phyloP scores from a whole-genome alignment of 805 yeast species.

The Wickerhamiella alocasiicola region DNA sequence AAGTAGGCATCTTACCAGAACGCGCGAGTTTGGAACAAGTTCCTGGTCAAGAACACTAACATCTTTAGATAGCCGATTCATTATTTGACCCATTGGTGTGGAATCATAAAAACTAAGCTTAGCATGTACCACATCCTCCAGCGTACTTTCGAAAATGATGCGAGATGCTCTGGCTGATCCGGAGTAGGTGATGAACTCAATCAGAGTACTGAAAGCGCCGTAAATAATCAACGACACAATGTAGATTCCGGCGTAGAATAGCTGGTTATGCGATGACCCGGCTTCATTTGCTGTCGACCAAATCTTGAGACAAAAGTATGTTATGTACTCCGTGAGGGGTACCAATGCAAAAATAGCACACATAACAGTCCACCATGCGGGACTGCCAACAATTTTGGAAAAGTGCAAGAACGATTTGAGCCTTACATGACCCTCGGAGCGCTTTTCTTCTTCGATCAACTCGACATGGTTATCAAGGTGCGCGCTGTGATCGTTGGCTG shows the following conservation, averaged over 20 bases:
- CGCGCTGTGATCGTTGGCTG: no score
- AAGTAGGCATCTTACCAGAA: conserved; percentile 37
- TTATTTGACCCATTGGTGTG: conserved; percentile 68
- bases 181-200: conserved; percentile 36
- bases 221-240: conserved; percentile 53
- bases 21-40: conserved; percentile 47
- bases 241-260: conserved; percentile 58
- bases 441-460: no score
- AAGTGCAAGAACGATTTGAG: neutral
- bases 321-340: neutral
- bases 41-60: conserved; percentile 63
- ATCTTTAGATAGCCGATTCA: conserved; percentile 72
- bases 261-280: conserved; percentile 22
- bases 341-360: neutral
- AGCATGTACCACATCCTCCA: conserved; percentile 44
- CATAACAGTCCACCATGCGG: neutral
- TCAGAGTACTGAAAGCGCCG: conserved; percentile 42
- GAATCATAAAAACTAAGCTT: conserved; percentile 69
- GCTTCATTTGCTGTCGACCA: neutral
- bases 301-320: neutral
- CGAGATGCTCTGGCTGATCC: conserved; percentile 11
- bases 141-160: conserved; percentile 42
- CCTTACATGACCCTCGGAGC: neutral
- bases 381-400: neutral
- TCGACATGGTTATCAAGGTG: no score